phyloP scores from a whole-genome alignment of 768 basidiomycete genomes.

The Pluteus cervinus region DNA sequence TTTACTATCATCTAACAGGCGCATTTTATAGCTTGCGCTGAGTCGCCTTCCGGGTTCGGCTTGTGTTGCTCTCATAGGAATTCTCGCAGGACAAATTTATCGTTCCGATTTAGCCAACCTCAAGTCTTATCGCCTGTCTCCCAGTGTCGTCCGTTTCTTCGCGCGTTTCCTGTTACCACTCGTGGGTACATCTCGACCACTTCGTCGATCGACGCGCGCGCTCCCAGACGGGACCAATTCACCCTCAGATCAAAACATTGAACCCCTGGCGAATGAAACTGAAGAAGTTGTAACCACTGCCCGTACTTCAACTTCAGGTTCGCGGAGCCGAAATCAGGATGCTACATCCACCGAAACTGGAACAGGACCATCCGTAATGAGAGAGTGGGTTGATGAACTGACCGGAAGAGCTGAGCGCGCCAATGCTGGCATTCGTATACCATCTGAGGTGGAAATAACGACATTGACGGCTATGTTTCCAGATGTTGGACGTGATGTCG shows the following conservation, averaged over 20 bases:
- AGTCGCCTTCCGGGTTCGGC: conserved; percentile 63
- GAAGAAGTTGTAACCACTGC: conserved; percentile 67
- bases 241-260: conserved; percentile 28
- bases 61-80: conserved; percentile 54
- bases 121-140: conserved; percentile 75
- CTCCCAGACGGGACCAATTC: conserved; percentile 49
- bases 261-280: too few species aligned
- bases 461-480: conserved; percentile 83
- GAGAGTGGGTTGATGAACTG: conserved; percentile 77
- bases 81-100: conserved; percentile 71
- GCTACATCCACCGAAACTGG: conserved; percentile 17
- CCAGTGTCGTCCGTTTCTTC: conserved; percentile 46
- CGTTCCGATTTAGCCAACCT: conserved; percentile 77
- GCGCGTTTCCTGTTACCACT: conserved; percentile 58
- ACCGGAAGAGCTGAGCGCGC: conserved; percentile 57
- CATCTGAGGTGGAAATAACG: conserved; percentile 69
- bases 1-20: conserved; percentile 5
- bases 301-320: conserved; percentile 20
- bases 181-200: conserved; percentile 56
- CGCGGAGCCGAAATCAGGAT: conserved; percentile 15
- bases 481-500: conserved; percentile 60
- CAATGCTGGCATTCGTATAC: conserved; percentile 56
- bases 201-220: conserved; percentile 66
- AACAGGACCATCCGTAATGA: conserved; percentile 48
- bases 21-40: conserved; percentile 51